These are phyloP conservation scores for Curvularia hawaiiensis DNA, from an alignment of 2,329 filamentous ascomycete genomes.

Conservation along the genomic window DNA sequence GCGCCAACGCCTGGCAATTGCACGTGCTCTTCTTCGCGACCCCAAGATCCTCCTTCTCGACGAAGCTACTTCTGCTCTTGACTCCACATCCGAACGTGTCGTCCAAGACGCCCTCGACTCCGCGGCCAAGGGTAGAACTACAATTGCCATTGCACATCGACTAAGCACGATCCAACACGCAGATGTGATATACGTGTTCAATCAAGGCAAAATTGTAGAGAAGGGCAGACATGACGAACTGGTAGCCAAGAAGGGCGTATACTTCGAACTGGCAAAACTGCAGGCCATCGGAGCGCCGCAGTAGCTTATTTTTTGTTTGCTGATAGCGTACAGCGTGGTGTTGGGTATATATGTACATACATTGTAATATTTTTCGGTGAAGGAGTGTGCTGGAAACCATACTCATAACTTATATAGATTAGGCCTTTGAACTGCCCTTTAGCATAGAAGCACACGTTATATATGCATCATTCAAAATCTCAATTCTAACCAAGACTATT, in stretches of 20 bases:
- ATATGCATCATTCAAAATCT: background rate
- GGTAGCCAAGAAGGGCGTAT: constrained; percentile 48
- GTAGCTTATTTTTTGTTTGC: constrained; percentile 7
- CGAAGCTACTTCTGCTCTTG: constrained; percentile 47
- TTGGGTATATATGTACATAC: background rate
- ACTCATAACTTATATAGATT: background rate
- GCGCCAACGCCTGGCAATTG: constrained; percentile 94
- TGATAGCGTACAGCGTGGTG: background rate
- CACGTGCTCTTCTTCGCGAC: constrained; percentile 86
- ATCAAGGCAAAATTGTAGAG: constrained; percentile 85
- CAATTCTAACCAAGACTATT: background rate
- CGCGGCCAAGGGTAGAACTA: constrained; percentile 85
- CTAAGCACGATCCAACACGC: constrained; percentile 93
- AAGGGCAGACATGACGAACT: constrained; percentile 75
- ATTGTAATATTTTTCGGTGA: constrained; percentile 8
- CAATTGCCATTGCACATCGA: constrained; percentile 91
- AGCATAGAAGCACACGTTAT: background rate
- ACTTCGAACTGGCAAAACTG: constrained; percentile 45
- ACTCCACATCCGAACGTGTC: constrained; percentile 65
- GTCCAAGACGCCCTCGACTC: constrained; percentile 82
- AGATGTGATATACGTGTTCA: constrained; percentile 96
- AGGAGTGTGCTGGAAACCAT: constrained; percentile 4
- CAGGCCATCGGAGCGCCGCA: constrained; percentile 46
- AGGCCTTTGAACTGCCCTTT: background rate
- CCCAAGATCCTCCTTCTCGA: constrained; percentile 74